Evolutionary conservation across 805 yeast genomes (phyloP).

Genomic region (Kodamaea nitidulidarum): DNA sequence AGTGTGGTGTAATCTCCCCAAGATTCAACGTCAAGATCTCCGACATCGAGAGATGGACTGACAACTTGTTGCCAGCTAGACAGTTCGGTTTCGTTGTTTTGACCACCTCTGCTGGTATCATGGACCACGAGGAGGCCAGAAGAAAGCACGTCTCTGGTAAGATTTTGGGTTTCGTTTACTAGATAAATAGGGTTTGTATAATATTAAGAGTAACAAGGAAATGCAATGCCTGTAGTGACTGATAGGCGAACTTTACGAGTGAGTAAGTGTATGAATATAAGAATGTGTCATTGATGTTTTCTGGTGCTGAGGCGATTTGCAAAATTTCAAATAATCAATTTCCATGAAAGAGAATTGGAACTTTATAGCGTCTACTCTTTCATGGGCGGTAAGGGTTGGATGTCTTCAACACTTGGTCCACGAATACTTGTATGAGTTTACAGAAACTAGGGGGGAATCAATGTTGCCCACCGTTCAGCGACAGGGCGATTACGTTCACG

Average conservation of each 20-base stretch:
- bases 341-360: conserved; percentile 14
- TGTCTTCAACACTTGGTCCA: conserved; percentile 65
- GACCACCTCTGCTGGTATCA: conserved; percentile 27
- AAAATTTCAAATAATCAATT: not conserved
- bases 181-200: conserved; percentile 6
- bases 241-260: too few species aligned
- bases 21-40: conserved; percentile 25
- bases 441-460: conserved; percentile 87
- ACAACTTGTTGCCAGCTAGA: conserved; percentile 28
- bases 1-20: conserved; percentile 26
- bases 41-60: conserved; percentile 25
- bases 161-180: conserved; percentile 25
- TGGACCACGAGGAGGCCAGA: conserved; percentile 29
- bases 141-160: conserved; percentile 28
- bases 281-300: too few species aligned
- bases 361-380: conserved; percentile 31
- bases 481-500: conserved; percentile 73
- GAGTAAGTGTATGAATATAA: too few species aligned
- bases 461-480: conserved; percentile 89
- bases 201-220: not conserved
- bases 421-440: conserved; percentile 64
- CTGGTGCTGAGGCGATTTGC: too few species aligned
- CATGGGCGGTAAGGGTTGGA: conserved; percentile 57
- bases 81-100: conserved; percentile 25
- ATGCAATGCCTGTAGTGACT: conserved; percentile 1